Evolutionary conservation across 805 yeast genomes (phyloP).

Genomic region (Metschnikowia continentalis): DNA sequence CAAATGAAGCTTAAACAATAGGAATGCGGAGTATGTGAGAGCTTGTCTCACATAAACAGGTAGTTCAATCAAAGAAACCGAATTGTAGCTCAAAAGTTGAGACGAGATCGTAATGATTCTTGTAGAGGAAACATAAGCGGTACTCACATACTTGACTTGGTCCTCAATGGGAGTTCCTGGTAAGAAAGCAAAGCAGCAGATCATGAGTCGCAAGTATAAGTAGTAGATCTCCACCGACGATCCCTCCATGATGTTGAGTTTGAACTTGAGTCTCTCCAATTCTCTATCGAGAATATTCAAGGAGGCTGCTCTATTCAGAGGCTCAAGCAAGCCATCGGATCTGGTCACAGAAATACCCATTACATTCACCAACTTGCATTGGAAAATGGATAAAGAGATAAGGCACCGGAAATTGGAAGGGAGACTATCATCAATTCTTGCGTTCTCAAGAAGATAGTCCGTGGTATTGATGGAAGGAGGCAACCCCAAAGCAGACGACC

Average conservation of each 20-base stretch:
- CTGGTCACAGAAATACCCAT: constrained; percentile 84
- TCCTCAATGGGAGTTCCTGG: constrained; percentile 89
- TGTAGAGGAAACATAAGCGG: constrained; percentile 78
- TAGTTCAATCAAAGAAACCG: constrained; percentile 68
- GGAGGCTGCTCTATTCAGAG: constrained; percentile 75
- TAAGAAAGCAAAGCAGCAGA: constrained; percentile 83
- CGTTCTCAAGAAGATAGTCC: constrained; percentile 77
- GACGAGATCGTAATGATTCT: constrained; percentile 76
- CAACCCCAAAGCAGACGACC: constrained; percentile 83
- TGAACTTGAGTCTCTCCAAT: constrained; percentile 64
- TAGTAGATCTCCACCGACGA: constrained; percentile 72
- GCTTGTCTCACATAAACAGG: constrained; percentile 86
- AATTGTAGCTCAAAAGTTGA: constrained; percentile 51
- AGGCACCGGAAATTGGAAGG: constrained; percentile 72
- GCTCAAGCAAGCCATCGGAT: constrained; percentile 86
- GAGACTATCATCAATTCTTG: constrained; percentile 59
- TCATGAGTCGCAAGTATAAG: constrained; percentile 71
- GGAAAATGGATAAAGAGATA: constrained; percentile 73
- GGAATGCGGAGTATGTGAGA: constrained; percentile 74
- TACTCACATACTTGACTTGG: constrained; percentile 77
- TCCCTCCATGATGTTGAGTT: constrained; percentile 60
- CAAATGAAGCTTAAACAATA: constrained; percentile 75
- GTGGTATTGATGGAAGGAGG: constrained; percentile 80
- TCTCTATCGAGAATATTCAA: constrained; percentile 75
- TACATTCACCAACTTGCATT: constrained; percentile 73